Evolutionary conservation across 768 basidiomycete genomes (phyloP).

Genomic region (Mycena latifolia): DNA sequence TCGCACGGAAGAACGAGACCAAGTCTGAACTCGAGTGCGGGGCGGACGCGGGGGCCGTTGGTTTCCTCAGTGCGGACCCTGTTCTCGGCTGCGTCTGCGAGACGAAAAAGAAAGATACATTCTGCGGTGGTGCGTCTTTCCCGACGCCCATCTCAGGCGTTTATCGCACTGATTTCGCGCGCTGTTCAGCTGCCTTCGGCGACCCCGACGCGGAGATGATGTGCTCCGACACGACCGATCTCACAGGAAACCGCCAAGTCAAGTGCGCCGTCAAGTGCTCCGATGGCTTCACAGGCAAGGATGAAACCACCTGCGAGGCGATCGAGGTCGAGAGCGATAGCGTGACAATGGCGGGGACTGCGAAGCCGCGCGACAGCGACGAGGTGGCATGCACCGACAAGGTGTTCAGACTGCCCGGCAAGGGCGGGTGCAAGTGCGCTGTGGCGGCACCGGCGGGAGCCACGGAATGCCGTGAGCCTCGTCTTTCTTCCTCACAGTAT

Average conservation of each 20-base stretch:
- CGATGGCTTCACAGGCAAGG: not conserved
- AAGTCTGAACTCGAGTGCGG: too few relatives aligned
- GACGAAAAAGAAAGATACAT: too few relatives aligned
- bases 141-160: too few relatives aligned
- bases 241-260: not conserved
- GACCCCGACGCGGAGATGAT: not conserved
- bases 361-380: not conserved
- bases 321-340: conserved; percentile 5
- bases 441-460: not conserved
- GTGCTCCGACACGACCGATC: not conserved
- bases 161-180: too few relatives aligned
- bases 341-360: conserved; percentile 7
- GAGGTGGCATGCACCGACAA: not conserved
- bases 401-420: not conserved
- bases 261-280: not conserved
- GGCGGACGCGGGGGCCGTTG: too few relatives aligned
- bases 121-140: too few relatives aligned
- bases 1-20: too few relatives aligned
- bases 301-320: too few relatives aligned
- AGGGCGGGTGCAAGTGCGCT: conserved; percentile 10
- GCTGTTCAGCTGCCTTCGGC: not conserved
- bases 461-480: conserved; percentile 5
- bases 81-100: too few relatives aligned
- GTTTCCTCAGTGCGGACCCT: too few relatives aligned
- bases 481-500: too few relatives aligned